Conservation (phyloP, 1,139 yeast species). For the Taphrina confusa region DNA sequence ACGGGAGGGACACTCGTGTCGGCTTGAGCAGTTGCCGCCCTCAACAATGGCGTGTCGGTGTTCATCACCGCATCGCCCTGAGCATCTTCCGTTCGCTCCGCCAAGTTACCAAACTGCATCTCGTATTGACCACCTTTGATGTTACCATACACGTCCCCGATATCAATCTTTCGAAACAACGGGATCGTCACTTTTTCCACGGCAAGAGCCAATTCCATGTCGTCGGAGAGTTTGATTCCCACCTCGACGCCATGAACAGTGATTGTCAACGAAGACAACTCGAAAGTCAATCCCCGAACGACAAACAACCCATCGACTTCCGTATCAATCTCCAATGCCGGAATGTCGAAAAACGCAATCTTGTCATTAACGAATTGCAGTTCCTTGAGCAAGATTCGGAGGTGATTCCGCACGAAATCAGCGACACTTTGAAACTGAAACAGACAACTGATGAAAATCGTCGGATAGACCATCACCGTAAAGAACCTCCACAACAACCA, state of each 20-base stretch:
- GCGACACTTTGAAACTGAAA: constrained; percentile 24
- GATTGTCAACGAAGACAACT: constrained; percentile 20
- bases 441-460: constrained; percentile 23
- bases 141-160: constrained; percentile 31
- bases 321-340: constrained; percentile 32
- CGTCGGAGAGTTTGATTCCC: constrained; percentile 30
- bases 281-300: constrained; percentile 25
- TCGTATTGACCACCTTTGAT: constrained; percentile 32
- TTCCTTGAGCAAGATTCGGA: constrained; percentile 12
- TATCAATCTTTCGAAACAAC: constrained; percentile 19
- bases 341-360: constrained; percentile 31
- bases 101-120: constrained; percentile 30
- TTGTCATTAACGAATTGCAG: constrained; percentile 31
- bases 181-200: constrained; percentile 25
- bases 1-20: constrained; percentile 12
- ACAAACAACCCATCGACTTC: constrained; percentile 33
- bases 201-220: constrained; percentile 30
- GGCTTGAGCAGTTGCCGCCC: constrained; percentile 23
- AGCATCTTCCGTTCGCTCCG: constrained; percentile 12
- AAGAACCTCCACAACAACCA: constrained; percentile 31
- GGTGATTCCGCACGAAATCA: constrained; percentile 3
- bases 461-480: constrained; percentile 3
- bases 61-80: constrained; percentile 30
- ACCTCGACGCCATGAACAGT: constrained; percentile 31
- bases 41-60: constrained; percentile 27